Base-by-base conservation (phyloP, 805 yeast genomes). In the Yarrowia porcina region DNA sequence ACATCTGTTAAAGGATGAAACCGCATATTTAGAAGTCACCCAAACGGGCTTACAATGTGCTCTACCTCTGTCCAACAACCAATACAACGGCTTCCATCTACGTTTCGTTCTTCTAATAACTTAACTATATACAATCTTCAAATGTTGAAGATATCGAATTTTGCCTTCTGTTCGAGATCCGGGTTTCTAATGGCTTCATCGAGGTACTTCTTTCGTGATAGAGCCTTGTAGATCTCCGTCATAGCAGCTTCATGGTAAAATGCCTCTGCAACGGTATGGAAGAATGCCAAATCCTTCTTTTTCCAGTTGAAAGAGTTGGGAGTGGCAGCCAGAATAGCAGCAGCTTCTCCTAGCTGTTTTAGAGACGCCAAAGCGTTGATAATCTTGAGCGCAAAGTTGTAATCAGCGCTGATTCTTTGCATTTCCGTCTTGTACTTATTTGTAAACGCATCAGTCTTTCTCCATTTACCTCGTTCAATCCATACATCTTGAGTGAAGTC, bases 381-480 rank as follows among this genome's bases (percentile, higher is more conserved):
- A 17, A 56, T 56, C 30, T 56, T 56, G n/a, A 30, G 18, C 9
- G 61, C 61, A 41, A 56, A 56, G 12, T 56, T 56, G 49, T 56
- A 56, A 30, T 56, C 61, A 4, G 61, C 47, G 4, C 39, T 12
- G 12, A 39, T 18, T 20, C 28, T 49, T 18, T 8, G 39, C 0
- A 39, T 49, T 15, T 41, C 33, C 2, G 47, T 20, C 39, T 30
- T 56, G 39, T 56, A 56, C 21, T n/a, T 56, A 11, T 17, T 39
- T 2, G 15, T 21, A 38, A 12, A 56, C 0, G 47, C 36, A 11
- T 27, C 39, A 10, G 49, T 27, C 30, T 41, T 38, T 20, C 61
- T 35, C 61, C 61, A 56, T 30, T 56, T n/a, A 4, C 61, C 61
- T 30, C 61, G 36, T n/a, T 56, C 61, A 3, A 39, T 30, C 61